Conservation (phyloP, 164 flowering plant species). For the Nymphaea colorata region DNA sequence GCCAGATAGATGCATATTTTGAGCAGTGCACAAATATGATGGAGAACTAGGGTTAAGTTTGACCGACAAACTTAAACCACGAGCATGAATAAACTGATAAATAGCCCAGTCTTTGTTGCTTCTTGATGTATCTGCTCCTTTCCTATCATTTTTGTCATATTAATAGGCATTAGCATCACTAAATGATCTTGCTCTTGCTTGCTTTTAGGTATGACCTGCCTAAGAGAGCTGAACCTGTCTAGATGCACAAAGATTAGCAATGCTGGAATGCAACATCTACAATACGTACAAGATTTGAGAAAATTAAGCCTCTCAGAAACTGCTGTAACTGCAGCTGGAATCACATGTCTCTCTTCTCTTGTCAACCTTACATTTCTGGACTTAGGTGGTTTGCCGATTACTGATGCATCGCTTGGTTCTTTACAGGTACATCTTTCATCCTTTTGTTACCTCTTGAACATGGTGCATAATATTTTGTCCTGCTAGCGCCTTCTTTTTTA, state of each 20-base stretch:
- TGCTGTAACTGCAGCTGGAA: constrained; percentile 46
- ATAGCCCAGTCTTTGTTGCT: background rate
- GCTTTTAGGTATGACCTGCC: constrained; percentile 42
- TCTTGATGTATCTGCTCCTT: too few species aligned
- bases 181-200: background rate
- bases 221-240: constrained; percentile 68
- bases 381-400: constrained; percentile 85
- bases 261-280: constrained; percentile 60
- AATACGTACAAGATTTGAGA: constrained; percentile 48
- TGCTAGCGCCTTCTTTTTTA: too few species aligned
- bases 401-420: constrained; percentile 46
- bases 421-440: constrained; percentile 41
- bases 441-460: too few species aligned
- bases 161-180: too few species aligned
- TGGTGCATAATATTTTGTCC: too few species aligned
- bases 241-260: constrained; percentile 50
- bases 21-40: too few species aligned
- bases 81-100: too few species aligned
- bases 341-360: constrained; percentile 50
- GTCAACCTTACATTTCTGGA: constrained; percentile 44
- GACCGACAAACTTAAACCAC: too few species aligned
- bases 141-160: too few species aligned
- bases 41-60: too few species aligned
- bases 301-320: constrained; percentile 64
- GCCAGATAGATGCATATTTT: too few species aligned